Base-by-base conservation (phyloP, 495 filamentous ascomycete species). In the Aspergillus asperescens region DNA sequence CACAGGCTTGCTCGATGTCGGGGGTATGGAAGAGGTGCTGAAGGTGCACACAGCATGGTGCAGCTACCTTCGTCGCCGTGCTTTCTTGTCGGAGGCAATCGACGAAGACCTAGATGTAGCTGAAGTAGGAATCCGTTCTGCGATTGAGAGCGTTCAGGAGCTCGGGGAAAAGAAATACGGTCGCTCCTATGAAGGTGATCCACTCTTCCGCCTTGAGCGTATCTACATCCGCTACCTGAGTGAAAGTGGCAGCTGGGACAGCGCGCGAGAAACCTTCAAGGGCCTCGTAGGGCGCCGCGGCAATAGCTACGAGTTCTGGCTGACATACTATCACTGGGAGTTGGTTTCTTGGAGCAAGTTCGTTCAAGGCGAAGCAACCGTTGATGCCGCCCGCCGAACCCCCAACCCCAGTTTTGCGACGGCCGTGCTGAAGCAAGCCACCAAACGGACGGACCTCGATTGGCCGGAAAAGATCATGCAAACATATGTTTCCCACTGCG, bases 1-100 rank as follows among this genome's bases (percentile, higher is more conserved):
- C 61, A 89, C 85, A 8, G 84, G 85, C 6, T 75, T 91, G 18
- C 79, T 95, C 9, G 83, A 86, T 57, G 77, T 77, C 44, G 79
- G 77, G 38, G 90, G 89, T 15, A 83, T 95, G 79, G 82, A 87
- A 38, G 87, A 90, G 55, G 81, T 96, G 3, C 70, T 96, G 32
- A 90, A 93, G 59, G 87, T 96, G 53, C 89, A 93, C 54, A 84
- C 85, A 28, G 84, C 89, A 0, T 98, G 93, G 93, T 95, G 91
- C 59, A 88, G 89, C 39, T 96, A 89, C 55, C 77, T 98, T 7
- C 87, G 90, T 49, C 84, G 92, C 24, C 75, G 81, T 13, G 92
- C 92, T 4, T 91, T 94, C 68, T 72, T 82, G 55, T 80, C 81
- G 1, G 81, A 83, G 48, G 81, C 88, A 4, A 81, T 78, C n/a